These are phyloP conservation scores for Verticillium albo-atrum DNA, from an alignment of 2,329 filamentous ascomycete genomes.

Conservation along the genomic window DNA sequence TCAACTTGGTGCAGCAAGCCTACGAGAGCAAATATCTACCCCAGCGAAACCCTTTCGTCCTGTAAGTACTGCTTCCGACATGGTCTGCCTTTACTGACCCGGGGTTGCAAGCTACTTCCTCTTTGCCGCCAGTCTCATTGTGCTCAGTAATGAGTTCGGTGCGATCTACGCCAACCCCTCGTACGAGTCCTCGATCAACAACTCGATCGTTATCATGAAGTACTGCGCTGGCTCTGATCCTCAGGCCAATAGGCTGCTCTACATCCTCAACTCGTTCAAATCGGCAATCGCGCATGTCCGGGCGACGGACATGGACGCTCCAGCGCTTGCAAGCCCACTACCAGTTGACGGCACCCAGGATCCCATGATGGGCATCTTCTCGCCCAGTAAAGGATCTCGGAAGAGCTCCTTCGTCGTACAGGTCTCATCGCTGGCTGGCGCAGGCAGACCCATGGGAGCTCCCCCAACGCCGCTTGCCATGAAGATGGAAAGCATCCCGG, in stretches of 20 bases:
- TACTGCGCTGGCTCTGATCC: constrained; percentile 44
- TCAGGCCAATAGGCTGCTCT: constrained; percentile 43
- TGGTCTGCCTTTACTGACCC: constrained; percentile 2
- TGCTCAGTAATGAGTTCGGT: constrained; percentile 54
- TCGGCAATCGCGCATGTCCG: constrained; percentile 27
- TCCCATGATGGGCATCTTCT: constrained; percentile 23
- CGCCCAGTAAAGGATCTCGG: constrained; percentile 4
- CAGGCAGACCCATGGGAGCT: constrained; percentile 6
- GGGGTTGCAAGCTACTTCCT: constrained; percentile 43
- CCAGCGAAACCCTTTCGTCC: constrained; percentile 49
- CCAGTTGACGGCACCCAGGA: constrained; percentile 17
- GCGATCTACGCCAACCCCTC: constrained; percentile 39
- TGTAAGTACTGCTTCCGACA: constrained; percentile 34
- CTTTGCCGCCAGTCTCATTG: constrained; percentile 49
- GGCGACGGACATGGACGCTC: constrained; percentile 6
- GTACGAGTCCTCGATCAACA: constrained; percentile 32
- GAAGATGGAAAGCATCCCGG: constrained; percentile 7
- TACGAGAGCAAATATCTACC: constrained; percentile 40
- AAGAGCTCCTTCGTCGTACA: constrained; percentile 9
- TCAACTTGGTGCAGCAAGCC: constrained; percentile 41
- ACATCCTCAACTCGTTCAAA: constrained; percentile 45
- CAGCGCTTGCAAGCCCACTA: constrained; percentile 11
- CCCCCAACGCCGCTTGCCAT: constrained; percentile 4
- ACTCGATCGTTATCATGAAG: constrained; percentile 42
- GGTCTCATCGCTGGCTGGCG: neutral